These are phyloP conservation scores for Pterulicium gracile DNA, from an alignment of 1,284 basidiomycete species.

Conservation along the genomic window DNA sequence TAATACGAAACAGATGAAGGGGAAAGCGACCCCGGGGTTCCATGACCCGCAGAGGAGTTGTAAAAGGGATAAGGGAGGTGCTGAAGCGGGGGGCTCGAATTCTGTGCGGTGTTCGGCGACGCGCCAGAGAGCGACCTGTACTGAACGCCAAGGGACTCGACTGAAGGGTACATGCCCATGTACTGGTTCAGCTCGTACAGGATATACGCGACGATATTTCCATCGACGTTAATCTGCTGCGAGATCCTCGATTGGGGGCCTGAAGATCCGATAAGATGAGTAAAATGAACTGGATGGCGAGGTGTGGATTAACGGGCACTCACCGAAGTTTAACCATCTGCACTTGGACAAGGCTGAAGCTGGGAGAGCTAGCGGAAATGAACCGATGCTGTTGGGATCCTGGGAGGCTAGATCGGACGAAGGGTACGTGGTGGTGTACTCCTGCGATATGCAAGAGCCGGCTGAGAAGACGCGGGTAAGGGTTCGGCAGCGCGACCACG, in stretches of 20 bases:
- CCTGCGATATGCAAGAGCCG: slow-evolving; percentile 36
- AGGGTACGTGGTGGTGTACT: slow-evolving; percentile 37
- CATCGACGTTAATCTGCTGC: slow-evolving; percentile 59
- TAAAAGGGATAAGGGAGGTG: background rate
- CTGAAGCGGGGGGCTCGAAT: background rate
- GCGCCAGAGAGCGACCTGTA: slow-evolving; percentile 28
- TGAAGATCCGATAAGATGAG: slow-evolving; percentile 16
- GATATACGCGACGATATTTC: slow-evolving; percentile 46
- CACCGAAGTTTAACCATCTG: slow-evolving; percentile 42
- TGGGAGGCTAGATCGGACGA: slow-evolving; percentile 30
- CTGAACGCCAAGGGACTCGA: slow-evolving; percentile 38
- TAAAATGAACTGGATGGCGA: background rate
- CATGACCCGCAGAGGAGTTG: slow-evolving; percentile 12
- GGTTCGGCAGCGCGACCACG: slow-evolving; percentile 37
- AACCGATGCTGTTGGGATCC: slow-evolving; percentile 26
- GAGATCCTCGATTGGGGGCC: slow-evolving; percentile 43
- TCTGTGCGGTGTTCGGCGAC: slow-evolving; percentile 18
- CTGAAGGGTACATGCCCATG: slow-evolving; percentile 38
- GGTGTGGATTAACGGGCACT: slow-evolving; percentile 9
- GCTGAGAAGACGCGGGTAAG: slow-evolving; percentile 47
- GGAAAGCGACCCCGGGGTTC: background rate
- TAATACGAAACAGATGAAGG: slow-evolving; percentile 15
- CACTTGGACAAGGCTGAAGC: slow-evolving; percentile 50
- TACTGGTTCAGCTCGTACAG: slow-evolving; percentile 56
- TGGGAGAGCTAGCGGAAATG: slow-evolving; percentile 26